Evolutionary conservation across 306 rosid species (phyloP).

Genomic region (Psophocarpus tetragonolobus): DNA sequence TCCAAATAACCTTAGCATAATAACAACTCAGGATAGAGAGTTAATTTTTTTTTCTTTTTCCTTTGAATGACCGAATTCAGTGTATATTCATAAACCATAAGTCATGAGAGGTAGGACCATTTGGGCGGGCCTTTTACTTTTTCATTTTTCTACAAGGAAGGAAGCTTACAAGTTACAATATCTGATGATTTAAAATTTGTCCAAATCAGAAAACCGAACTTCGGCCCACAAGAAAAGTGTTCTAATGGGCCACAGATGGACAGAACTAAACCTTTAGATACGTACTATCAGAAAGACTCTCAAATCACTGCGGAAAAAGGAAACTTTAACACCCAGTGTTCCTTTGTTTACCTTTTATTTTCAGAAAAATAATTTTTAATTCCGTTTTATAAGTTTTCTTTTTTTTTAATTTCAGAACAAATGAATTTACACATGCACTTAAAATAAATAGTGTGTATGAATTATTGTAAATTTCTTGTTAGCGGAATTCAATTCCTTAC

Average conservation of each 20-base stretch:
- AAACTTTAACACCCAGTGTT: background rate
- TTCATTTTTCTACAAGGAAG: background rate
- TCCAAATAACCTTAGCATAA: no score
- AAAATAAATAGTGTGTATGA: no score
- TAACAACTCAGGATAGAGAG: background rate
- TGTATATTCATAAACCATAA: background rate
- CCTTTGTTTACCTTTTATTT: background rate
- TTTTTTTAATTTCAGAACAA: background rate
- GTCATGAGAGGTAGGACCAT: background rate
- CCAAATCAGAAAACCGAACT: background rate
- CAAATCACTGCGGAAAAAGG: background rate
- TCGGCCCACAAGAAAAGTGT: constrained; percentile 17
- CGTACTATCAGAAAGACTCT: background rate
- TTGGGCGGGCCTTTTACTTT: background rate
- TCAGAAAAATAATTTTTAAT: background rate
- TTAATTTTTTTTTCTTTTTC: no score
- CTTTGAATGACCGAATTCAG: background rate
- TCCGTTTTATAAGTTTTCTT: background rate
- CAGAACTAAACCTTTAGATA: background rate
- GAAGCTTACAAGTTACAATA: background rate
- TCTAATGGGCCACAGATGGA: background rate
- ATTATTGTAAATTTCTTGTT: no score
- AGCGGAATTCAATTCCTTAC: no score
- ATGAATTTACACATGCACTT: background rate
- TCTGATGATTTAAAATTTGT: background rate